A percentile compares a stretch with the other conserved stretches of the same genome.
Conservation (phyloP, 805 yeast genomes). For the Komagataella kurtzmanii region DNA sequence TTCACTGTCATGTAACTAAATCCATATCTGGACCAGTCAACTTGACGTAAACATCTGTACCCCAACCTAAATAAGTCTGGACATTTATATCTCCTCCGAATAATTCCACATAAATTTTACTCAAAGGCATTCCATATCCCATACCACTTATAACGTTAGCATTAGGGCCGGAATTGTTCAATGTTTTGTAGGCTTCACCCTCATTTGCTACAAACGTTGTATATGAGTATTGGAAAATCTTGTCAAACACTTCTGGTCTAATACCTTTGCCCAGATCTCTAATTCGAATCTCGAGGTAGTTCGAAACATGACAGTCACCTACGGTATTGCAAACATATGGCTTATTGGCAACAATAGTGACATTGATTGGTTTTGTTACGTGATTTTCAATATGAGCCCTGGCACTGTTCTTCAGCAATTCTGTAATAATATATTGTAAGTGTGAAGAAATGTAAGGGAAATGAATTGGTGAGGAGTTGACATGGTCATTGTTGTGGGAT, state of each 20-base stretch:
- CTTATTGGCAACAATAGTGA: slow-evolving; percentile 27
- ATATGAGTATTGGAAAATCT: slow-evolving; percentile 78
- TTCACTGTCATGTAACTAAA: slow-evolving; percentile 1
- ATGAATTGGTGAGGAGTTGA: slow-evolving; percentile 19
- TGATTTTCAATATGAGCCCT: slow-evolving; percentile 75
- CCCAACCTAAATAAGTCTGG: slow-evolving; percentile 64
- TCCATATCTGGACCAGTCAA: slow-evolving; percentile 17
- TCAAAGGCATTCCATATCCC: slow-evolving; percentile 91
- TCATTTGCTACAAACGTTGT: slow-evolving; percentile 52
- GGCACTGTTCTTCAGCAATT: slow-evolving; percentile 74
- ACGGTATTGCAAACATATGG: slow-evolving; percentile 3
- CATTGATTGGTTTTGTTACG: slow-evolving; percentile 29
- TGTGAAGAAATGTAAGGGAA: slow-evolving; percentile 84
- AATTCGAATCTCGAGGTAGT: slow-evolving; percentile 50
- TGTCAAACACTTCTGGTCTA: slow-evolving; percentile 44
- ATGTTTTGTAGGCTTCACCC: slow-evolving; percentile 44
- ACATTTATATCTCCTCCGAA: slow-evolving; percentile 60
- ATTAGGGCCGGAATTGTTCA: slow-evolving; percentile 49
- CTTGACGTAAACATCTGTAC: slow-evolving; percentile 62
- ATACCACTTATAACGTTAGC: slow-evolving; percentile 72
- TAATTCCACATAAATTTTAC: slow-evolving; percentile 59
- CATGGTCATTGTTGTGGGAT: slow-evolving; percentile 18
- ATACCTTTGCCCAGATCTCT: slow-evolving; percentile 90
- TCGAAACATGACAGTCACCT: slow-evolving; percentile 11
- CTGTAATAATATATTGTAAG: slow-evolving; percentile 78